A percentile compares a stretch with the other conserved stretches of the same genome.
Evolutionary conservation across 257 asterid genomes (phyloP).

Genomic region (Solanum corneliomulleri): DNA sequence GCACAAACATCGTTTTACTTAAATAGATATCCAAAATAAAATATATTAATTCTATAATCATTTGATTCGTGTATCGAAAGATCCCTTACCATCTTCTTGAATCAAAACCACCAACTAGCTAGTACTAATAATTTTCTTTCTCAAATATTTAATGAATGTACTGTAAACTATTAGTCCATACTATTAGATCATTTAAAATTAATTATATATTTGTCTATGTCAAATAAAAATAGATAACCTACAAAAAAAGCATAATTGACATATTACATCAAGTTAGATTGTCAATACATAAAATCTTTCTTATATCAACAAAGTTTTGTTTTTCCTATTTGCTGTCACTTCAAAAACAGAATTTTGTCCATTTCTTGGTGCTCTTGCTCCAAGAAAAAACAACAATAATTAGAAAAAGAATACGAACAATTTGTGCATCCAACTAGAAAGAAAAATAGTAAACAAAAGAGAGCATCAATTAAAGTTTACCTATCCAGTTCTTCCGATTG

Average conservation of each 20-base stretch:
- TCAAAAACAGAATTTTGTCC: not conserved
- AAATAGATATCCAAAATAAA: not conserved
- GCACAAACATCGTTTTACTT: not conserved
- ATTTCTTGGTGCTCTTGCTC: not conserved
- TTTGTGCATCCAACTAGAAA: not conserved
- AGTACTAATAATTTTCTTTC: not conserved
- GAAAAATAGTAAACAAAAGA: not conserved
- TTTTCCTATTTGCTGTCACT: not conserved
- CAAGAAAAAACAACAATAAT: not conserved
- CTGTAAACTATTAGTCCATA: not conserved
- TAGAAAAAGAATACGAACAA: not conserved
- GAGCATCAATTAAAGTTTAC: constrained; percentile 5
- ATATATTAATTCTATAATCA: not conserved
- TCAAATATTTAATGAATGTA: not conserved
- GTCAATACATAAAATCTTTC: not conserved
- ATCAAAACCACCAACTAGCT: not conserved
- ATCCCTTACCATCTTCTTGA: not conserved
- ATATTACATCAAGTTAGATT: not conserved
- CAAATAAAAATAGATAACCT: not conserved
- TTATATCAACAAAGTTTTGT: not conserved
- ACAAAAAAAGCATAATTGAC: not conserved
- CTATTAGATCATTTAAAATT: not conserved
- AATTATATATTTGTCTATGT: not conserved
- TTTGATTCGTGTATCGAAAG: not conserved
- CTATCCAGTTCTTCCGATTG: constrained; percentile 44